Evolutionary conservation across 805 yeast genomes (phyloP), one percentile per base, ranked within the genome.

Genomic region (Metschnikowia gruessii): DNA sequence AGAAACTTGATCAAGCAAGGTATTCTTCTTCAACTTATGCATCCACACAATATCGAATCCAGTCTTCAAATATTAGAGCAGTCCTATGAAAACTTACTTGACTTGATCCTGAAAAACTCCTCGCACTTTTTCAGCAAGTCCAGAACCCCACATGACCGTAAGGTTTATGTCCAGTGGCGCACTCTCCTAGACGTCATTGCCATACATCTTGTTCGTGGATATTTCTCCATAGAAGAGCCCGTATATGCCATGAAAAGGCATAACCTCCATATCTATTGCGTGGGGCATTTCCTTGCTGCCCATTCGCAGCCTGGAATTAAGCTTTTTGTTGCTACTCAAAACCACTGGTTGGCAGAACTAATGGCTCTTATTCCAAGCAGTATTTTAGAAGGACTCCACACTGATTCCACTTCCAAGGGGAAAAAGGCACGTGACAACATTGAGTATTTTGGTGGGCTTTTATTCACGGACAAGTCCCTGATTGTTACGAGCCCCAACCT

Each of bases 211-310:
- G 77, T 79, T 7, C 74, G 85, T 51, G 69, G 81, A 1, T 77
- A 81, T 54, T 68, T 87, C 21, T 80, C 85, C 12, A 48, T 79
- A 12, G 85, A 79, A 35, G 80, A 78, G 50, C 75, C 85, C 1
- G 70, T 81, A 32, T 54, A 70, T 40, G 87, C 91, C 0, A 78
- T 80, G 55, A 70, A 75, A 48, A 85, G 82, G 59, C 88, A 87
- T 59, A 74, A 74, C 32, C 70, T 78, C 16, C 96, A 88, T 65
- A 58, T 85, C 1, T 72, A 73, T 28, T 77, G 76, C 40, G 79
- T 84, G 1, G 53, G 70, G 8, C 54, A 53, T 10, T 57, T 75
- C 4, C 46, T 72, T 15, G 63, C 67, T n/a, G 45, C 51, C 1
- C 60, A 65, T 18, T 52, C 57, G 8, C 43, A 49, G 6, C 43